These are phyloP conservation scores for Aureobasidium sp. DNA, from an alignment of 2,329 filamentous ascomycete species.

Conservation along the genomic window DNA sequence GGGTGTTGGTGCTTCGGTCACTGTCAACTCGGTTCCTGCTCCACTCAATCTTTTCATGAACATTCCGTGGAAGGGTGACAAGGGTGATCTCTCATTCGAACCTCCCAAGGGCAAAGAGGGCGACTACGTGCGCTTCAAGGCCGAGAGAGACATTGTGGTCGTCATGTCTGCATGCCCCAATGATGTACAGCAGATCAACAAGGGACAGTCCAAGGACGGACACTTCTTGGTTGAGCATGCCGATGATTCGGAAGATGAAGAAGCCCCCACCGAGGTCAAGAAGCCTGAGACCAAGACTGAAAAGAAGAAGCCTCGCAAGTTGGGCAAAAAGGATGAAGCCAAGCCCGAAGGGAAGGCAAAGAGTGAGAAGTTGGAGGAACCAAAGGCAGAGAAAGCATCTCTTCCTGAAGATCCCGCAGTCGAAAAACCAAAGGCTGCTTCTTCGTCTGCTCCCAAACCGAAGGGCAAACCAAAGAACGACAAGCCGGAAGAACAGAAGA, in stretches of 20 bases:
- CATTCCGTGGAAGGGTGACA: conserved; percentile 35
- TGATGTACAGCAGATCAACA: conserved; percentile 39
- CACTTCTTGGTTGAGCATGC: conserved; percentile 36
- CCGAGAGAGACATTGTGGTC: conserved; percentile 40
- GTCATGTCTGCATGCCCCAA: conserved; percentile 44
- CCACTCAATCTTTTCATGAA: conserved; percentile 45
- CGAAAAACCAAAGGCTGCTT: background rate
- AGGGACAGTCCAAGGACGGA: conserved; percentile 36
- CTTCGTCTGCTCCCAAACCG: background rate
- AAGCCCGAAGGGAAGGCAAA: background rate
- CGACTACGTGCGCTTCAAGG: conserved; percentile 39
- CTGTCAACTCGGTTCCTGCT: conserved; percentile 41
- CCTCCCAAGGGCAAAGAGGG: conserved; percentile 34
- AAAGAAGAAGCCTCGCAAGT: conserved; percentile 13
- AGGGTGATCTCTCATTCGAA: conserved; percentile 37
- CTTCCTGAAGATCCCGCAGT: background rate
- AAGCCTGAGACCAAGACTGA: background rate
- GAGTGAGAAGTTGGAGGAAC: conserved; percentile 1
- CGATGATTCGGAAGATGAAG: conserved; percentile 18
- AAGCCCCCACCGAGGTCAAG: conserved; percentile 4
- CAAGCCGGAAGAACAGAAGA: conserved; percentile 9
- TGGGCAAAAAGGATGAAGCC: conserved; percentile 5
- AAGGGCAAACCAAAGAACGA: background rate
- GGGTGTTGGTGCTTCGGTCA: conserved; percentile 41
- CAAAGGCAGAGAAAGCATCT: conserved; percentile 3